Evolutionary conservation across 495 filamentous ascomycete genomes (phyloP).

Genomic region (Chaetomium fimeti): DNA sequence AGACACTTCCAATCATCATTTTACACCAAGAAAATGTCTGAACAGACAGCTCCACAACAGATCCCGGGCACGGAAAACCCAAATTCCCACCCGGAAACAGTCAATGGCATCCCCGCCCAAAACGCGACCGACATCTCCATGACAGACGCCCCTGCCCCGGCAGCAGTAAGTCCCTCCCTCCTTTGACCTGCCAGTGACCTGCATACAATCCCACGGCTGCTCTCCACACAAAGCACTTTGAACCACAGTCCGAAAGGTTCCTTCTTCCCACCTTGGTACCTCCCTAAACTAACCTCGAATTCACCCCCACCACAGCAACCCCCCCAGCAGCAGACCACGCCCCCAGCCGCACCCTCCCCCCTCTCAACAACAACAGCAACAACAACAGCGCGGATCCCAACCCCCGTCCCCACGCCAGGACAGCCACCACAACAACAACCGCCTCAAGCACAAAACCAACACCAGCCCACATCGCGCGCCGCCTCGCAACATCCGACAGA

Average conservation of each 20-base stretch:
- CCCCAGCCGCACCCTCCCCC: neutral
- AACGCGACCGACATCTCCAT: conserved; percentile 31
- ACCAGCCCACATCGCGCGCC: conserved; percentile 46
- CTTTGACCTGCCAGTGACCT: neutral
- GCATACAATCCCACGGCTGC: neutral
- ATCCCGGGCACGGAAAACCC: neutral
- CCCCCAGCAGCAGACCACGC: conserved; percentile 7
- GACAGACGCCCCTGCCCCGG: conserved; percentile 31
- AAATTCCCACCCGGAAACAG: neutral
- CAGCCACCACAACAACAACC: conserved; percentile 20
- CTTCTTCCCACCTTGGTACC: neutral
- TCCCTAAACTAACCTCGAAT: neutral
- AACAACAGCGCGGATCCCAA: conserved; percentile 20
- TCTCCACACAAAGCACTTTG: neutral
- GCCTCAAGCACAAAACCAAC: conserved; percentile 35
- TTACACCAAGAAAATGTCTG: conserved; percentile 10
- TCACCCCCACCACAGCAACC: conserved; percentile 6
- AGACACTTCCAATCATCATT: neutral
- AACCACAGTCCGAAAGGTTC: neutral
- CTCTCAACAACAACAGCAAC: conserved; percentile 9
- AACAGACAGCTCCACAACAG: neutral
- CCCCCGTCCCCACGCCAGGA: conserved; percentile 10
- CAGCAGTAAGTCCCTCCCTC: conserved; percentile 21
- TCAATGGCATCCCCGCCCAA: conserved; percentile 5
- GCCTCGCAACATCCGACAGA: conserved; percentile 48